Base-by-base conservation (phyloP, 495 filamentous ascomycete species). In the Penicillium odoratum region DNA sequence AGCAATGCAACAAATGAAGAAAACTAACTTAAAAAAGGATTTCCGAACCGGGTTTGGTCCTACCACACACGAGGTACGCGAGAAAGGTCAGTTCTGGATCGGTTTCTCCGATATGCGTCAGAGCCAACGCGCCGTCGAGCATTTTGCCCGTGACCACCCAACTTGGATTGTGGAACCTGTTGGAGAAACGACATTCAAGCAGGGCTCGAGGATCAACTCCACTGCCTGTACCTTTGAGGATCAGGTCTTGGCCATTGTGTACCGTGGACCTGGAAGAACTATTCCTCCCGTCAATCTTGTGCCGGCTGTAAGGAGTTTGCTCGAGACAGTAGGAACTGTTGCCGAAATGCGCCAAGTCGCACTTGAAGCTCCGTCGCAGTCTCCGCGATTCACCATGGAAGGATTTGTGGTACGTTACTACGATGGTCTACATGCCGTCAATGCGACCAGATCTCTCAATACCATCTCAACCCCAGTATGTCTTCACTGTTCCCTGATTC, bases 401-500 rank as follows among this genome's bases (percentile, higher is more conserved):
- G 61, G 60, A 11, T 40, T 64, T 7, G 28, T 46, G 4, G 57
- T 55, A 1, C 45, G 47, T 5, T 64, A 55, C 16, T 54, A 26
- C 21, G 31, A 57, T 45, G 4, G 16, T 26, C 7, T 26, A 0
- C 34, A 57, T 31, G 53, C 57, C 3, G 9, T 38, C 4, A 64
- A 64, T 51, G 61, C 61, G 0, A 13, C 53, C 25, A 40, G 38
- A n/a, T 33, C 54, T 16, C 44, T 63, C 13, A 63, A 63, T 48
- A 34, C 48, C 8, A 38, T 57, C 10, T 34, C 56, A 7, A 53
- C 40, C 7, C 30, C 31, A 4, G 60, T 63, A 59, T 21, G 48
- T 52, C 15, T 33, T 30, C 34, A n/a, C 18, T 28, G 3, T 16
- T 16, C 38, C 15, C 36, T 15, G 4, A 13, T 7, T 18, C 16